A percentile compares a stretch with the other conserved stretches of the same genome.
phyloP scores from a whole-genome alignment of 2,329 filamentous ascomycete species.

The Huntiella savannae region DNA sequence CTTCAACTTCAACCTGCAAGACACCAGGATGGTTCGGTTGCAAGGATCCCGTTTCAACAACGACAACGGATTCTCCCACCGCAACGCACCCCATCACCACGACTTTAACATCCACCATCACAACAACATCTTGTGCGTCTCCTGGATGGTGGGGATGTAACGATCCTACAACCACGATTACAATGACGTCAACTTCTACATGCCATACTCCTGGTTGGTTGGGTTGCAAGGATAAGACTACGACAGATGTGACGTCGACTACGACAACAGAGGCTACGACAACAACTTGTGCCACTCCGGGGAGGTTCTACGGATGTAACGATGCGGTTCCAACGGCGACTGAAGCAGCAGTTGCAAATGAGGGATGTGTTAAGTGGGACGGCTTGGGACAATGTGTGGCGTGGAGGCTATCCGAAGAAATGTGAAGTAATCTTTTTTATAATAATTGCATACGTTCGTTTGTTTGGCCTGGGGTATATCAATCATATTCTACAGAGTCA shows the following conservation, averaged over 20 bases:
- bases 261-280: slow-evolving; percentile 14
- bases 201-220: slow-evolving; percentile 48
- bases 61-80: slow-evolving; percentile 15
- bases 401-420: slow-evolving; percentile 19
- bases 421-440: slow-evolving; percentile 13
- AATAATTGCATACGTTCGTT: too few species aligned
- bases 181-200: slow-evolving; percentile 28
- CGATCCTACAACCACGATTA: slow-evolving; percentile 17
- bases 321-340: slow-evolving; percentile 20
- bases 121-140: slow-evolving; percentile 13
- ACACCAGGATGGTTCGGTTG: slow-evolving; percentile 51
- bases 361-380: slow-evolving; percentile 20
- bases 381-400: slow-evolving; percentile 26
- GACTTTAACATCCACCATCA: slow-evolving; percentile 14
- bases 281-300: slow-evolving; percentile 26
- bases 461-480: too few species aligned
- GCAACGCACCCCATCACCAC: slow-evolving; percentile 13
- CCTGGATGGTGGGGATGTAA: slow-evolving; percentile 12
- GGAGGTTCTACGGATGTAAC: slow-evolving; percentile 30
- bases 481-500: too few species aligned
- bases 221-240: slow-evolving; percentile 36
- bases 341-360: slow-evolving; percentile 14
- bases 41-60: slow-evolving; percentile 26
- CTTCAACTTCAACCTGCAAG: slow-evolving; percentile 32
- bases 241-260: slow-evolving; percentile 16